A percentile compares a stretch with the other conserved stretches of the same genome.
Evolutionary conservation across 1,284 basidiomycete genomes (phyloP).

Genomic region (Pseudozyma thailandica): DNA sequence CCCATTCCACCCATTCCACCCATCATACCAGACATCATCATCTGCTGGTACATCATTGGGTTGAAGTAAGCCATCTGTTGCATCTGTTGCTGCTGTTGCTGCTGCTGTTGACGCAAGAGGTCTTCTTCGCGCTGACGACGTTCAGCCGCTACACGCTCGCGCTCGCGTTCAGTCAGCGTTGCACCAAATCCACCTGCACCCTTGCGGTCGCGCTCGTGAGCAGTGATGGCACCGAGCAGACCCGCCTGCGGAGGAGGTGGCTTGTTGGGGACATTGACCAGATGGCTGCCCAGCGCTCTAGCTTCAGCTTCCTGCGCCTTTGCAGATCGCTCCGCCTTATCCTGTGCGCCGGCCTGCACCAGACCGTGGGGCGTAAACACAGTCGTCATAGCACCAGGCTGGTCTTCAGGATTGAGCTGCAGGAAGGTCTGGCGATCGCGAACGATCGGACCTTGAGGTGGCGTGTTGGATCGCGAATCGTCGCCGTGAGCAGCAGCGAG

Average conservation of each 20-base stretch:
- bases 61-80: slow-evolving; percentile 72
- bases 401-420: slow-evolving; percentile 59
- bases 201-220: slow-evolving; percentile 91
- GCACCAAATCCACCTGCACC: slow-evolving; percentile 94
- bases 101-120: slow-evolving; percentile 86
- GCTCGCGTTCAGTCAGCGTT: slow-evolving; percentile 90
- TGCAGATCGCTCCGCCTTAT: slow-evolving; percentile 93
- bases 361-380: slow-evolving; percentile 91
- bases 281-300: slow-evolving; percentile 84
- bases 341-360: slow-evolving; percentile 91
- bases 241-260: slow-evolving; percentile 95
- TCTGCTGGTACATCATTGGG: slow-evolving; percentile 61
- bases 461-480: slow-evolving; percentile 50
- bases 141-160: slow-evolving; percentile 75
- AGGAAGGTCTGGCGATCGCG: slow-evolving; percentile 61
- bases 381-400: slow-evolving; percentile 62
- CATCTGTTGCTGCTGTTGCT: slow-evolving; percentile 81
- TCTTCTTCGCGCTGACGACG: slow-evolving; percentile 88
- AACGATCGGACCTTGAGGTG: slow-evolving; percentile 32
- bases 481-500: slow-evolving; percentile 52
- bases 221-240: slow-evolving; percentile 92
- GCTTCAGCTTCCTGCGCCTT: slow-evolving; percentile 93
- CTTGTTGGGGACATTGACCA: slow-evolving; percentile 93
- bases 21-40: slow-evolving; percentile 69
- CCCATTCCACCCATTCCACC: slow-evolving; percentile 59